Base-by-base conservation (phyloP, 352 stramenopile genomes). In the Globisporangium irregulare region DNA sequence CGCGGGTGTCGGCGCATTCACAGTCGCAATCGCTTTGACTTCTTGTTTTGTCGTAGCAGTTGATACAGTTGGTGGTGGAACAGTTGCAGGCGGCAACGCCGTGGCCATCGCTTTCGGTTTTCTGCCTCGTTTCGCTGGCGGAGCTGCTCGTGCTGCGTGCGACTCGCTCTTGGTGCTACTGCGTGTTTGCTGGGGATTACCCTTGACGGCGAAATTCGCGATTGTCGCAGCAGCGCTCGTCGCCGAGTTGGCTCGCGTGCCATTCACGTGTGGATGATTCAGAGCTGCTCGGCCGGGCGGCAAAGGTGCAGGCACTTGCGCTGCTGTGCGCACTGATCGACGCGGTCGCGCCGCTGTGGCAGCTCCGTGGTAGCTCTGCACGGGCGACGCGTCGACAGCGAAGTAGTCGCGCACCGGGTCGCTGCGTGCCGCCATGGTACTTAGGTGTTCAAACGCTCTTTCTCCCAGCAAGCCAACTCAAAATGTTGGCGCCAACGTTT, bases 341-440 rank as follows among this genome's bases (percentile, higher is more conserved):
- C 10, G 43, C 14, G 22, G 64, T 0, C 12, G 15, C 7, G 24
- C 64, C 3, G 32, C 29, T 14, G 46, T 9, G 43, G 5, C 15
- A 38, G 10, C 18, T 59, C 53, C n/a, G 14, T 4, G 18, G 15
- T 22, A 54, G 18, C 24, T 20, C 55, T 46, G 55, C 55, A 8
- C 41, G 3, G 55, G 18, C 8, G 55, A 24, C 8, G 46, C 41
- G 57, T 61, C 50, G 6, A 70, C 46, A n/a, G 57, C 22, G 64
- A 65, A 70, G 34, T 61, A 65, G n/a, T 64, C 64, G 64, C 64
- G 64, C 57, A 59, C 64, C 57, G 57, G 64, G 64, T 70, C 62
- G 18, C 53, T 20, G 53, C 62, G 51, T 22, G 60, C 34, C 27
- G 38, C 38, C 57, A 50, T 59, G 24, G 18, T 15, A 1, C 12